These are phyloP conservation scores for Apiotrichum brassicae DNA, from an alignment of 1,284 basidiomycete genomes.

Conservation along the genomic window DNA sequence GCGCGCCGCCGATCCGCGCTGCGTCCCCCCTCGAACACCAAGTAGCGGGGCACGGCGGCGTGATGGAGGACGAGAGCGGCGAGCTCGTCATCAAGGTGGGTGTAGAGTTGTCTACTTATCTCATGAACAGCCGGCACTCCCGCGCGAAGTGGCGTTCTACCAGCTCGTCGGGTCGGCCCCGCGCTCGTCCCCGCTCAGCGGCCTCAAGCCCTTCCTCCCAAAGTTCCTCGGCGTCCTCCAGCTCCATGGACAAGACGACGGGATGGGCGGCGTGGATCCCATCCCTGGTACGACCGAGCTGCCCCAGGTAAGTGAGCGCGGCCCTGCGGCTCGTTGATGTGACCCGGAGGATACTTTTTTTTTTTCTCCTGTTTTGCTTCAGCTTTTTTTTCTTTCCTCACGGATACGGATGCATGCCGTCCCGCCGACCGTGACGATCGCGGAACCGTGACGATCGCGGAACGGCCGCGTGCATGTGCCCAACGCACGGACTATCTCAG, in stretches of 20 bases:
- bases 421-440: no score
- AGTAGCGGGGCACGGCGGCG: conserved; percentile 80
- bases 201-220: conserved; percentile 56
- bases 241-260: conserved; percentile 57
- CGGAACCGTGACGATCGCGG: no score
- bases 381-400: no score
- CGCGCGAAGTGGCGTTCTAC: conserved; percentile 75
- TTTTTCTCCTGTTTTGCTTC: no score
- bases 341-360: no score
- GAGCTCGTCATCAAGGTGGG: conserved; percentile 70
- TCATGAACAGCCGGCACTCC: conserved; percentile 54
- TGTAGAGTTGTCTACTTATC: conserved; percentile 4
- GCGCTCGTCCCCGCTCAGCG: conserved; percentile 18
- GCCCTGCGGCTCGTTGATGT: no score
- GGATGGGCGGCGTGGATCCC: conserved; percentile 17
- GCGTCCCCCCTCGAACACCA: conserved; percentile 52
- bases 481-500: no score
- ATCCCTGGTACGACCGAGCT: conserved; percentile 13
- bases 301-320: conserved; percentile 25
- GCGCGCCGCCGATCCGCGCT: not conserved
- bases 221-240: conserved; percentile 68
- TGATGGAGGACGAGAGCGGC: conserved; percentile 67
- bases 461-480: no score
- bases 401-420: no score
- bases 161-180: conserved; percentile 51